These are phyloP conservation scores for Psidium friedrichsthalianum DNA, from an alignment of 345 rosid species.

Conservation along the genomic window DNA sequence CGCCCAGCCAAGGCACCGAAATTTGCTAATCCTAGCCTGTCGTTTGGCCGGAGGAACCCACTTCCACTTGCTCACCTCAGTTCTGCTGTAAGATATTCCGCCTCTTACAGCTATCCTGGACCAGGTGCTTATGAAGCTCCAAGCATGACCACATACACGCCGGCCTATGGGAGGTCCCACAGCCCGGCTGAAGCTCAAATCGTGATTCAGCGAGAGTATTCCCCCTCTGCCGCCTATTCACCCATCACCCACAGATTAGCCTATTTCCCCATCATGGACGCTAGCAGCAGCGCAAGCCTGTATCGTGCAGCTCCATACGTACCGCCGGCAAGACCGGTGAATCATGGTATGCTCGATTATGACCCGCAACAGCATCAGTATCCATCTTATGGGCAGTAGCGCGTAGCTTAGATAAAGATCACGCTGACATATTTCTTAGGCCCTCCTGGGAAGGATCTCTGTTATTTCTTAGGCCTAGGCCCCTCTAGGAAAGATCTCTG, in stretches of 20 bases:
- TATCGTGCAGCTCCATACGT: constrained; percentile 12
- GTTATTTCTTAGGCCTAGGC: neutral
- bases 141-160: constrained; percentile 8
- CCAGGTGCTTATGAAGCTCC: constrained; percentile 29
- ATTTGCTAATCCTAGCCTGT: constrained; percentile 19
- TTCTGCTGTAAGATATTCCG: constrained; percentile 32
- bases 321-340: constrained; percentile 8
- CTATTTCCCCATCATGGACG: constrained; percentile 19
- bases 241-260: neutral
- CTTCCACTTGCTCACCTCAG: constrained; percentile 26
- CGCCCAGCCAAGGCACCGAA: constrained; percentile 38
- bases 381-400: neutral
- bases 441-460: neutral
- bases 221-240: neutral
- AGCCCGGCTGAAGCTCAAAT: constrained; percentile 20
- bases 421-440: neutral
- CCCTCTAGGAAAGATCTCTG: neutral
- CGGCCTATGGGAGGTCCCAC: constrained; percentile 14
- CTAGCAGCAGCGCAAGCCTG: constrained; percentile 8
- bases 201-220: neutral
- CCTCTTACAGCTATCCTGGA: constrained; percentile 22
- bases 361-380: neutral
- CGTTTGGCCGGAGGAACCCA: constrained; percentile 24
- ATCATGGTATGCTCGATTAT: constrained; percentile 24
- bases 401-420: neutral